Conservation (phyloP, 805 yeast genomes). For the Yarrowia deformans region DNA sequence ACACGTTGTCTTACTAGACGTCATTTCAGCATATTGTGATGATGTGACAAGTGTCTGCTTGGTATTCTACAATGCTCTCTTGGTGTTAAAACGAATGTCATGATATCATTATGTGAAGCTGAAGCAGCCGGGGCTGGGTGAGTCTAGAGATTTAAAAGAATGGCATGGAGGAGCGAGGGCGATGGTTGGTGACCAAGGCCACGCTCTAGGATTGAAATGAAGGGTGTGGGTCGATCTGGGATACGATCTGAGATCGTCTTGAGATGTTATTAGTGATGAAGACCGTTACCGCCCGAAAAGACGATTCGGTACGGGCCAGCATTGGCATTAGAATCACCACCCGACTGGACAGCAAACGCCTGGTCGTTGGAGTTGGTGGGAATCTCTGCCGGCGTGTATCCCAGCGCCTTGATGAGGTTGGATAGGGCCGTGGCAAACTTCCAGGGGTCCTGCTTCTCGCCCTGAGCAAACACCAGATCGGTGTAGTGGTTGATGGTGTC, state of each 20-base stretch:
- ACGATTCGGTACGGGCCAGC: constrained; percentile 14
- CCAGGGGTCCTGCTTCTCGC: constrained; percentile 27
- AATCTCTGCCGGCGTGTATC: constrained; percentile 11
- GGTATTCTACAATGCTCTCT: too few relatives aligned
- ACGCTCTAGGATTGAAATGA: too few relatives aligned
- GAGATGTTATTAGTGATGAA: background rate
- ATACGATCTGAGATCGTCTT: too few relatives aligned
- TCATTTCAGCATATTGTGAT: too few relatives aligned
- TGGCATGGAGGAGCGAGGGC: too few relatives aligned
- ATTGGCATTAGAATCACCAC: background rate
- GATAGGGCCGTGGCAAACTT: background rate
- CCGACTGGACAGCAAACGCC: constrained; percentile 21
- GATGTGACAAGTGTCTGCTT: too few relatives aligned
- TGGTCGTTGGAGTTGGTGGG: background rate
- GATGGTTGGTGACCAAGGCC: too few relatives aligned
- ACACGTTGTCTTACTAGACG: too few relatives aligned
- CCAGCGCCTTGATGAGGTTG: constrained; percentile 8
- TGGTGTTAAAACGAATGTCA: background rate
- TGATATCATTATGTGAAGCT: constrained; percentile 20
- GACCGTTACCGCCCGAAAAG: constrained; percentile 23
- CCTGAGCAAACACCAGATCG: background rate
- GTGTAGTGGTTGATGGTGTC: constrained; percentile 7
- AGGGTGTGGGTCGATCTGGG: too few relatives aligned
- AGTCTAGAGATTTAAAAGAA: background rate
- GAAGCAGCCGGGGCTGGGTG: background rate